Percentiles rank a stretch among this genome's conserved stretches.
Conservation (phyloP, 2,329 filamentous ascomycete species). For the Macrophomina tecta region DNA sequence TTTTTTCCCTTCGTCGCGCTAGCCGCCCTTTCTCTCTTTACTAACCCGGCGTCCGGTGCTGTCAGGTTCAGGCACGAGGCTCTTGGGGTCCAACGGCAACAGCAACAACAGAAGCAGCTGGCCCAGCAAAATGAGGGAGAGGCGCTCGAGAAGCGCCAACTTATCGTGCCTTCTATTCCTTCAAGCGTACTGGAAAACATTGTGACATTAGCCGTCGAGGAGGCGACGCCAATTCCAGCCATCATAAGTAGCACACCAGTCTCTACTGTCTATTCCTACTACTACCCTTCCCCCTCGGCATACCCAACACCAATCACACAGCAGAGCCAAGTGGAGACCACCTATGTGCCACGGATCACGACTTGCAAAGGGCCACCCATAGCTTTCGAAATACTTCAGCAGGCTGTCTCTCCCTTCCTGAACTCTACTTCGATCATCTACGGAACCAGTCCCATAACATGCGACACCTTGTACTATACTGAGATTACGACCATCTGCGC, state of each 20-base stretch:
- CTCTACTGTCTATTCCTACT: slow-evolving; percentile 11
- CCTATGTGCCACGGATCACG: slow-evolving; percentile 50
- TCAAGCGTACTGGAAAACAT: neutral
- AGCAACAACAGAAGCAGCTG: neutral
- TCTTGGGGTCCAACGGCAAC: neutral
- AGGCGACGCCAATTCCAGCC: slow-evolving; percentile 1
- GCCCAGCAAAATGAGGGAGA: neutral
- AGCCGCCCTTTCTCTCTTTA: slow-evolving; percentile 25
- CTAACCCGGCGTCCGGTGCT: neutral
- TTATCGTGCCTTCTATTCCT: neutral
- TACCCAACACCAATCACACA: slow-evolving; percentile 47
- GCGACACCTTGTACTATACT: slow-evolving; percentile 49
- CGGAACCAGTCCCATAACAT: slow-evolving; percentile 37
- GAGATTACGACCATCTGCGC: slow-evolving; percentile 52
- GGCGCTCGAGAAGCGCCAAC: slow-evolving; percentile 9
- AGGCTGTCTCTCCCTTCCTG: slow-evolving; percentile 40
- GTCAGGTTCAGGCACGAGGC: slow-evolving; percentile 12
- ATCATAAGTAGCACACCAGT: neutral
- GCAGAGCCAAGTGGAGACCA: slow-evolving; percentile 52
- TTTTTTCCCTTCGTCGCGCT: slow-evolving; percentile 15
- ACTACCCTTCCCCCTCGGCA: slow-evolving; percentile 42
- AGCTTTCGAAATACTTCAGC: slow-evolving; percentile 36
- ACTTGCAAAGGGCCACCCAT: slow-evolving; percentile 49
- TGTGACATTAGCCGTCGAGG: neutral
- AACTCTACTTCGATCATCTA: slow-evolving; percentile 44